Conservation (phyloP, 768 basidiomycete species). For the Fomitopsis serialis region DNA sequence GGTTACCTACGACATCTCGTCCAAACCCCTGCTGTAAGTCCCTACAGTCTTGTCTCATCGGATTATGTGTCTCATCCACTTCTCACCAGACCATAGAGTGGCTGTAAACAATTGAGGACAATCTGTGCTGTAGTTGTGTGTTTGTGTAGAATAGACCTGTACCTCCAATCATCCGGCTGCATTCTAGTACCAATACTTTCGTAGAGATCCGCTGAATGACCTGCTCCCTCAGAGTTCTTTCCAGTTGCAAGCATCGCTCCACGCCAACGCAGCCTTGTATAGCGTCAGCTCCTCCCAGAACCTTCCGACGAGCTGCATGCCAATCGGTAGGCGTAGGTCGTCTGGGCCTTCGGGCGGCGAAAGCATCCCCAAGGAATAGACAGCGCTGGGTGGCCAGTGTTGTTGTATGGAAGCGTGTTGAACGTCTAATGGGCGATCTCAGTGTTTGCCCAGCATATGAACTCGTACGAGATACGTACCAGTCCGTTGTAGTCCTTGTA, state of each 20-base stretch:
- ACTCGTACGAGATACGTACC: constrained; percentile 4
- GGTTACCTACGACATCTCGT: constrained; percentile 93
- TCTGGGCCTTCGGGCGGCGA: constrained; percentile 29
- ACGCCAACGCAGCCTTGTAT: constrained; percentile 20
- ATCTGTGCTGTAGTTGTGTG: not conserved
- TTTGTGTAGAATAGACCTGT: not conserved
- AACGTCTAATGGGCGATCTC: constrained; percentile 6
- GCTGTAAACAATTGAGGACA: constrained; percentile 22
- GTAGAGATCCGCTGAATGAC: not conserved
- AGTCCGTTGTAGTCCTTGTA: constrained; percentile 14
- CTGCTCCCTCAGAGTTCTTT: constrained; percentile 3
- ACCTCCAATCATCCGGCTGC: not conserved
- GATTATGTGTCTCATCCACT: not conserved
- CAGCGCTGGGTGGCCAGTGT: constrained; percentile 38
- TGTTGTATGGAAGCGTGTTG: constrained; percentile 20
- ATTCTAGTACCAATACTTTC: not conserved
- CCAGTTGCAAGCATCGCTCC: constrained; percentile 17
- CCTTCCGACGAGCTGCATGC: constrained; percentile 37
- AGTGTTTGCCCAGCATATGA: not conserved
- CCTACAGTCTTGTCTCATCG: not conserved
- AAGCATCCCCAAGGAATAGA: constrained; percentile 38
- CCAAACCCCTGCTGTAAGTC: constrained; percentile 90
- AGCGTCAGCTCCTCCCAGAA: constrained; percentile 17
- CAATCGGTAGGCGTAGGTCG: constrained; percentile 33
- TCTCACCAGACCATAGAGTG: constrained; percentile 37